Evolutionary conservation across 345 rosid genomes (phyloP).

Genomic region (Citrus cavaleriei): DNA sequence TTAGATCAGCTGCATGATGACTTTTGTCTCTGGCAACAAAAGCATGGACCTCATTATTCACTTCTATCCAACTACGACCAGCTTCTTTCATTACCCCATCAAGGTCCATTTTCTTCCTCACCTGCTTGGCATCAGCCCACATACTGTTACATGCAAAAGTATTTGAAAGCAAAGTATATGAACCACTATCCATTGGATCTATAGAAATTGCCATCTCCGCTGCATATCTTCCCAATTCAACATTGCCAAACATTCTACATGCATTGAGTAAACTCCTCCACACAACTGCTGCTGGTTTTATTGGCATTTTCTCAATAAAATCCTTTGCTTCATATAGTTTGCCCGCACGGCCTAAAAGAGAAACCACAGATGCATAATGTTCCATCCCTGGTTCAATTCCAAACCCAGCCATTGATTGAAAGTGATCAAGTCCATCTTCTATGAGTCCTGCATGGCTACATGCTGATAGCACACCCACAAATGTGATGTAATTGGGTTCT

Average conservation of each 20-base stretch:
- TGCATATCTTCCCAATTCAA: slow-evolving; percentile 59
- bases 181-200: slow-evolving; percentile 66
- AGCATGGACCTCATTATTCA: slow-evolving; percentile 34
- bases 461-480: slow-evolving; percentile 69
- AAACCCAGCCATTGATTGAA: slow-evolving; percentile 46
- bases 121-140: slow-evolving; percentile 64
- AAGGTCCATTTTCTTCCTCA: slow-evolving; percentile 61
- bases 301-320: slow-evolving; percentile 56
- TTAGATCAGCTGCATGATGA: slow-evolving; percentile 34
- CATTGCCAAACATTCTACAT: slow-evolving; percentile 41
- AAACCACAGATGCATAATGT: slow-evolving; percentile 66
- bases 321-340: slow-evolving; percentile 57
- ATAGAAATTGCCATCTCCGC: slow-evolving; percentile 62
- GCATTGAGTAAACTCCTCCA: slow-evolving; percentile 81
- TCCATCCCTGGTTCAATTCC: slow-evolving; percentile 61
- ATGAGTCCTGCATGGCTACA: slow-evolving; percentile 71
- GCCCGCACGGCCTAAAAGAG: slow-evolving; percentile 65
- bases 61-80: slow-evolving; percentile 70
- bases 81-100: slow-evolving; percentile 66
- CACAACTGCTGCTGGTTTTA: slow-evolving; percentile 40
- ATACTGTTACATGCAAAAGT: slow-evolving; percentile 61
- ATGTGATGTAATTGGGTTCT: slow-evolving; percentile 63
- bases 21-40: slow-evolving; percentile 57
- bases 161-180: slow-evolving; percentile 57
- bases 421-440: slow-evolving; percentile 49